Base-by-base conservation (phyloP, 495 filamentous ascomycete genomes). In the Hypoxylon rickii region DNA sequence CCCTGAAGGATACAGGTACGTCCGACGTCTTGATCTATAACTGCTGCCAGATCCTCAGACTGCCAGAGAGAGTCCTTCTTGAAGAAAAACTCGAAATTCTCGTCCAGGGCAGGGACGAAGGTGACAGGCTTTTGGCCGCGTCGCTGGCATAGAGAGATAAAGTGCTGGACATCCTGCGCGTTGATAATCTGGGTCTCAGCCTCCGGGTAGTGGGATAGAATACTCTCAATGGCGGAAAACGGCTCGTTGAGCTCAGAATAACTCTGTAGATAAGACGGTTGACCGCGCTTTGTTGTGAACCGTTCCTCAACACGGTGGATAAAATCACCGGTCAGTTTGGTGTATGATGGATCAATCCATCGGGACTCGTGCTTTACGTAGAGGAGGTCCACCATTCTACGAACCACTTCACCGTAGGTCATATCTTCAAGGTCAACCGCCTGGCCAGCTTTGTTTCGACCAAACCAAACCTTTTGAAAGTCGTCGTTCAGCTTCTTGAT, bases 61-160 rank as follows among this genome's bases (percentile, higher is more conserved):
- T 98, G 94, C 94, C 94, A 98, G 20, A 98, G 83, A n/a, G 93
- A 97, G 72, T 98, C 94, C 75, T 98, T 98, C 85, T 98, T 98
- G 86, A 98, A 97, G 77, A 87, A 98, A 71, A 91, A 95, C 70
- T 97, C 94, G 42, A 98, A 97, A 60, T 89, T 93, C 47, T 96
- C 93, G 70, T 98, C 94, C 21, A 98, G 79, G 3, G 86, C 79
- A 10, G 94, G 94, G 41, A 98, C 91, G 65, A 98, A 98, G 2
- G 93, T 93, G 12, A 94, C 89, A 0, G 94, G 94, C 77, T 98
- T 98, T 78, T 98, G 95, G 13, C 89, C 89, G 29, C 88, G 89
- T 4, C 92, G 86, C 69, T 92, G 86, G 77, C 92, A 97, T n/a
- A 98, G 83, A 4, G 92, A 76, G 46, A 97, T 74, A 77, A 98